Conservation (phyloP, 2,329 filamentous ascomycete genomes). For the Ceratocystiopsis brevicomis region DNA sequence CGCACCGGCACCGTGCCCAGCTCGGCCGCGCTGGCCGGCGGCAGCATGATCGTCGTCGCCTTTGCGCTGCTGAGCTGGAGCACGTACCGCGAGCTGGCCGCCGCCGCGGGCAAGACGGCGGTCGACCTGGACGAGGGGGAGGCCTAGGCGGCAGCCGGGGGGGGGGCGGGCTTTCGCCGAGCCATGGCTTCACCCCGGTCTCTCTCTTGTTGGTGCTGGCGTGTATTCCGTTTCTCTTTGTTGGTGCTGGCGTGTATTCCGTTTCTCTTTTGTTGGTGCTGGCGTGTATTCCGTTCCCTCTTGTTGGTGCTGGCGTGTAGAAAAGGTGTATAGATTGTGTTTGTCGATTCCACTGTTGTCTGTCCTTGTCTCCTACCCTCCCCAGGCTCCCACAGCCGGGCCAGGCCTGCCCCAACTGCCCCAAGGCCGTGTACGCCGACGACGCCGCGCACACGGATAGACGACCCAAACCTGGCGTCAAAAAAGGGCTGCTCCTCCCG, state of each 20-base stretch:
- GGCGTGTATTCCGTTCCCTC: too few species aligned
- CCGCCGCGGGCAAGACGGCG: conserved; percentile 50
- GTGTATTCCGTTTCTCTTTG: neutral
- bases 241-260: neutral
- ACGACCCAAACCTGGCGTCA: conserved; percentile 43
- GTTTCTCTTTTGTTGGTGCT: too few species aligned
- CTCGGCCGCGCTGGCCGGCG: conserved; percentile 60
- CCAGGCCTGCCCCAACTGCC: conserved; percentile 28
- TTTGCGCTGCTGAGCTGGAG: conserved; percentile 81
- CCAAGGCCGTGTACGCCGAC: conserved; percentile 26
- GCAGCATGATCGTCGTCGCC: conserved; percentile 67
- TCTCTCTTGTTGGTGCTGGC: too few species aligned
- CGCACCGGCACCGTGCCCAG: conserved; percentile 62
- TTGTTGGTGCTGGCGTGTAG: too few species aligned
- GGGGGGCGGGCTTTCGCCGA: too few species aligned
- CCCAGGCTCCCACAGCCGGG: too few species aligned
- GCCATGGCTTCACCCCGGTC: too few species aligned
- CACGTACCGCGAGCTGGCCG: conserved; percentile 82
- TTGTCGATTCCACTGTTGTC: too few species aligned
- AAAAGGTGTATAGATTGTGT: too few species aligned
- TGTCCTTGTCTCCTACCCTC: too few species aligned
- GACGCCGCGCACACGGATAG: conserved; percentile 35
- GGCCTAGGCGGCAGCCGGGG: neutral
- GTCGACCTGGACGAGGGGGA: conserved; percentile 12
- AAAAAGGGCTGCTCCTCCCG: too few species aligned